These are phyloP conservation scores for Magnolia officinalis DNA, from an alignment of 164 flowering plant genomes.

Conservation along the genomic window DNA sequence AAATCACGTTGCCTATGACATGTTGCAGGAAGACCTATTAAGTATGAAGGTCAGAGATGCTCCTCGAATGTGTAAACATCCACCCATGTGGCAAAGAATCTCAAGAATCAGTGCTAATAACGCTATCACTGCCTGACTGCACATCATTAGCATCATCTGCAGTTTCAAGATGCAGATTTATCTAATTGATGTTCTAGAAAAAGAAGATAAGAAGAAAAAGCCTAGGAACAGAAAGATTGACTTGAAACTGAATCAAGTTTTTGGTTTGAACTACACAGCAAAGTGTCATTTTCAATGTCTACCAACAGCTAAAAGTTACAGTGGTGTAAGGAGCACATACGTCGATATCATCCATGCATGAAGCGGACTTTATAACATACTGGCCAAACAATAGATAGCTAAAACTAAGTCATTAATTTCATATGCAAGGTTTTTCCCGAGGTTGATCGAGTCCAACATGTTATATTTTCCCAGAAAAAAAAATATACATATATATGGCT, in stretches of 20 bases:
- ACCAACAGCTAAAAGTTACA: background rate
- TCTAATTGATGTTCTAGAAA: no score
- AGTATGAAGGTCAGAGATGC: no score
- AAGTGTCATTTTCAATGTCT: background rate
- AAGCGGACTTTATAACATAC: background rate
- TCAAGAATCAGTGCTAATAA: no score
- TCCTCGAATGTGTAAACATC: no score
- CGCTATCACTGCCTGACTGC: no score
- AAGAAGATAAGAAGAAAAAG: no score
- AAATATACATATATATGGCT: background rate
- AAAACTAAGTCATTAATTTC: background rate
- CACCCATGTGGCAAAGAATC: no score
- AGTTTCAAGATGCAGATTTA: no score
- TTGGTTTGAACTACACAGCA: background rate
- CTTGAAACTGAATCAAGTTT: conserved; percentile 1
- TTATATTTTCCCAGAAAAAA: background rate
- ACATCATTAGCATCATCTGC: no score
- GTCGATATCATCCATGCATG: background rate
- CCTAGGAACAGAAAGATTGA: background rate
- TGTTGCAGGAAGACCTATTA: no score
- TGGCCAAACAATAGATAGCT: background rate
- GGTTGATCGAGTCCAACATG: background rate
- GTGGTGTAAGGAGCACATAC: background rate
- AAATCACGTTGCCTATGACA: no score
- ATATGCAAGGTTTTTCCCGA: background rate